Percentiles rank a stretch among this genome's conserved stretches.
These are phyloP conservation scores for Pholiota molesta DNA, from an alignment of 768 basidiomycete species.

Conservation along the genomic window DNA sequence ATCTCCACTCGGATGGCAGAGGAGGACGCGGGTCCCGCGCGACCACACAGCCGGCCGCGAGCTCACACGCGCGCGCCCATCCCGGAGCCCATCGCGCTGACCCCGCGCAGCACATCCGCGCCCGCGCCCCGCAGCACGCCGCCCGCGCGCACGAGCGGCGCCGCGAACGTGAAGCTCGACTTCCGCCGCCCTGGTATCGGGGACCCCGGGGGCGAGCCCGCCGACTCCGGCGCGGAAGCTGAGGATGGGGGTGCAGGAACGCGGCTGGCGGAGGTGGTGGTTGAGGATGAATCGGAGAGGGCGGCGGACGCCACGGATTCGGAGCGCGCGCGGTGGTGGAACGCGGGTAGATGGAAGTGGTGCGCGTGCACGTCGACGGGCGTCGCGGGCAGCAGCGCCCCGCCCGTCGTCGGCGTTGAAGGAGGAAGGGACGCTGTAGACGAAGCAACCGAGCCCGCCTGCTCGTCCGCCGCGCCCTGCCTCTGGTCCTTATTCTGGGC, in stretches of 20 bases:
- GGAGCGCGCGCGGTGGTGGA: not conserved
- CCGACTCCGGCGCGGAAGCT: not conserved
- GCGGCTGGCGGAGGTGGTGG: not conserved
- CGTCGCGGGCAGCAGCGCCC: not conserved
- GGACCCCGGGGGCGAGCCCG: not conserved
- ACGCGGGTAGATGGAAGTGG: not conserved
- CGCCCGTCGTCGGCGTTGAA: not conserved
- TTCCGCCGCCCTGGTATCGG: not conserved
- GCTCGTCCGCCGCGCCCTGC: no score
- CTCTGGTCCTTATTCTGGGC: not conserved
- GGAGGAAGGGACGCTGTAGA: not conserved
- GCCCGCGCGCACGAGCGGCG: conserved; percentile 32
- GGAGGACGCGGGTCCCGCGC: no score
- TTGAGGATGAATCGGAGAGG: conserved; percentile 1
- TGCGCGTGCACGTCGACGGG: not conserved
- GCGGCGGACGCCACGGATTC: conserved; percentile 1
- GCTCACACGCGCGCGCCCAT: not conserved
- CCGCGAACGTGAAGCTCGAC: conserved; percentile 28
- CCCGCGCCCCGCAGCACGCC: conserved; percentile 28
- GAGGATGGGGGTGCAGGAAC: not conserved
- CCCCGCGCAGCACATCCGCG: conserved; percentile 35
- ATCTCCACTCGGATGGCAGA: no score
- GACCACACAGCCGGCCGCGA: not conserved
- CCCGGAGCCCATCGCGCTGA: conserved; percentile 1
- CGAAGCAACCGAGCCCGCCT: not conserved